Evolutionary conservation across 176 grass and related monocot species (phyloP).

Genomic region (Tillandsia leiboldiana): DNA sequence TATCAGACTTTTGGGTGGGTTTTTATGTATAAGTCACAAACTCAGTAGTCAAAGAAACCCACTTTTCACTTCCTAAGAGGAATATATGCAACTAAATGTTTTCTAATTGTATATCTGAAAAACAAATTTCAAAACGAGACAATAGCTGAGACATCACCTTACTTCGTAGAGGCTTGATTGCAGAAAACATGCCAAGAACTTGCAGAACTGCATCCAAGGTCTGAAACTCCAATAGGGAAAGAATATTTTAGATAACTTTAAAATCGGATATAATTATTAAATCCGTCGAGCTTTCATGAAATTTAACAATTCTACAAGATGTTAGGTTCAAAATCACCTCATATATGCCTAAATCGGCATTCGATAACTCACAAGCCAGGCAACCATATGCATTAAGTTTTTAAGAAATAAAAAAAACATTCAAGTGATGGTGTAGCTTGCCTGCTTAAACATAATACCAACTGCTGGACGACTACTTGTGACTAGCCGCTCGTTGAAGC

Average conservation of each 20-base stretch:
- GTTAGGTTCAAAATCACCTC: background rate
- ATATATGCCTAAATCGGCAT: too few relatives aligned
- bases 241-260: background rate
- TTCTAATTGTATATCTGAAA: too few relatives aligned
- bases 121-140: too few relatives aligned
- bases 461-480: constrained; percentile 65
- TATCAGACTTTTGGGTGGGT: too few relatives aligned
- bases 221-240: constrained; percentile 32
- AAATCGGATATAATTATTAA: background rate
- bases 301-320: background rate
- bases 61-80: too few relatives aligned
- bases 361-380: too few relatives aligned
- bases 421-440: constrained; percentile 17
- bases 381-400: too few relatives aligned
- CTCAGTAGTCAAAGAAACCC: too few relatives aligned
- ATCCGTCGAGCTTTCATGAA: background rate
- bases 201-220: constrained; percentile 67
- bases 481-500: constrained; percentile 84
- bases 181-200: constrained; percentile 69
- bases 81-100: too few relatives aligned
- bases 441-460: constrained; percentile 88
- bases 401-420: background rate
- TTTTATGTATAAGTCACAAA: too few relatives aligned
- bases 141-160: constrained; percentile 51
- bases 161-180: constrained; percentile 50